Percentiles rank a stretch among this genome's conserved stretches.
Conservation (phyloP, 2,329 filamentous ascomycete genomes). For the Verticillium klebahnii region DNA sequence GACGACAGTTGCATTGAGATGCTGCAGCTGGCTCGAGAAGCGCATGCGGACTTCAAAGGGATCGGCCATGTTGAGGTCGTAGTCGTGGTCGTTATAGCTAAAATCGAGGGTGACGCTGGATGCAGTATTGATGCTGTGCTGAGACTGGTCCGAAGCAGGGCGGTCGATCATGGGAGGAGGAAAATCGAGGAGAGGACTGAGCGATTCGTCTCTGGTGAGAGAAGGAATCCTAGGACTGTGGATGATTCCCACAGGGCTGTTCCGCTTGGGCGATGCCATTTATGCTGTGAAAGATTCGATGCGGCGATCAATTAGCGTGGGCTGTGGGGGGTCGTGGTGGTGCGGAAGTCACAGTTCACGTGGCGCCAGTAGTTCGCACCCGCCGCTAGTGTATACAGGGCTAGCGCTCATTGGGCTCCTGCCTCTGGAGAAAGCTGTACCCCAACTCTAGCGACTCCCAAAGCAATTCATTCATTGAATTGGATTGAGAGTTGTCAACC, state of each 20-base stretch:
- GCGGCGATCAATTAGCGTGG: not conserved
- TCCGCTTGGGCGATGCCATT: not conserved
- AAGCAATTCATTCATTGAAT: not conserved
- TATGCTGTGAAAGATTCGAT: not conserved
- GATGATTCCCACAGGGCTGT: not conserved
- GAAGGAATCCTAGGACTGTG: not conserved
- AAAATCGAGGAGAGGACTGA: not conserved
- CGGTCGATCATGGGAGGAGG: not conserved
- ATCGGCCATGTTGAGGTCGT: conserved; percentile 51
- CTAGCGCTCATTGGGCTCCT: no score
- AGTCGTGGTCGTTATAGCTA: not conserved
- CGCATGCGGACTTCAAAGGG: conserved; percentile 98
- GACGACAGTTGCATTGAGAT: conserved; percentile 84
- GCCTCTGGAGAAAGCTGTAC: no score
- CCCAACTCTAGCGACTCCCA: no score
- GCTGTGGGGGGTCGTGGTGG: not conserved
- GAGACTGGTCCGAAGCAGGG: not conserved
- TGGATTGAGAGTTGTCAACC: no score
- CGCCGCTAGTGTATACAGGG: not conserved
- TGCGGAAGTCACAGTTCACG: not conserved
- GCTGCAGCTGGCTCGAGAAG: conserved; percentile 85
- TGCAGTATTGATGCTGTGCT: not conserved
- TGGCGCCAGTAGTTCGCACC: not conserved
- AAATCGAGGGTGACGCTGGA: not conserved
- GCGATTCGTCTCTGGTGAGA: not conserved